Percentiles rank a stretch among this genome's conserved stretches.
Evolutionary conservation across 1,284 basidiomycete species (phyloP).

Genomic region (Sporisorium graminicola): DNA sequence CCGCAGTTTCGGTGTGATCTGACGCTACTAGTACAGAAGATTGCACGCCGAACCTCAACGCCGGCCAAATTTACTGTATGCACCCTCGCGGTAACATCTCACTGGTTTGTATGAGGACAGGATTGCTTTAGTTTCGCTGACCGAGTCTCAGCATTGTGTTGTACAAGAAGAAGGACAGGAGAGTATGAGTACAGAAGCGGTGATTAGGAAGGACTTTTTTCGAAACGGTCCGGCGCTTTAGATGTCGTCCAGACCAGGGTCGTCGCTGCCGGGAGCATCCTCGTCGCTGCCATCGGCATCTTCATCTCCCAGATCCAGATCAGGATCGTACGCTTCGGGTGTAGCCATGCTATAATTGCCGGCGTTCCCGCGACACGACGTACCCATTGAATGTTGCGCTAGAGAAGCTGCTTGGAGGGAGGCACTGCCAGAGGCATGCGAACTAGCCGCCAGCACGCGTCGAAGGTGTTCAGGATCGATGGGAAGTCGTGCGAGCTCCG

Average conservation of each 20-base stretch:
- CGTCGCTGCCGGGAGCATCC: slow-evolving; percentile 51
- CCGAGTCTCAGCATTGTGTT: neutral
- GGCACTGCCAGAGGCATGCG: slow-evolving; percentile 4
- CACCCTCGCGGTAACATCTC: too few species aligned
- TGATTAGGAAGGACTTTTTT: neutral
- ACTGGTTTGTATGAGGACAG: neutral
- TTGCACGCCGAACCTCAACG: neutral
- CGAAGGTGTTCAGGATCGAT: slow-evolving; percentile 28
- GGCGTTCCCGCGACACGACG: slow-evolving; percentile 10
- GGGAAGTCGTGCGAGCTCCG: slow-evolving; percentile 22
- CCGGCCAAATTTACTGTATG: too few species aligned
- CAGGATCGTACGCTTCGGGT: slow-evolving; percentile 14
- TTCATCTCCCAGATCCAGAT: slow-evolving; percentile 28
- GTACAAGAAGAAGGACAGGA: neutral
- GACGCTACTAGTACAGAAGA: neutral
- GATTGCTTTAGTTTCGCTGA: neutral
- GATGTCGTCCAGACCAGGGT: slow-evolving; percentile 36
- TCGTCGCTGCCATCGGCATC: slow-evolving; percentile 52
- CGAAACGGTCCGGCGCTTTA: slow-evolving; percentile 4
- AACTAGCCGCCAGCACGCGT: slow-evolving; percentile 32
- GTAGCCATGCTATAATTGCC: slow-evolving; percentile 14
- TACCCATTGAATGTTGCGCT: neutral
- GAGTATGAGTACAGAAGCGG: neutral
- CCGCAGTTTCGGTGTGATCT: neutral
- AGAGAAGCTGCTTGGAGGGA: neutral